Evolutionary conservation across 805 yeast species (phyloP).

Genomic region (Ogataea corticis): DNA sequence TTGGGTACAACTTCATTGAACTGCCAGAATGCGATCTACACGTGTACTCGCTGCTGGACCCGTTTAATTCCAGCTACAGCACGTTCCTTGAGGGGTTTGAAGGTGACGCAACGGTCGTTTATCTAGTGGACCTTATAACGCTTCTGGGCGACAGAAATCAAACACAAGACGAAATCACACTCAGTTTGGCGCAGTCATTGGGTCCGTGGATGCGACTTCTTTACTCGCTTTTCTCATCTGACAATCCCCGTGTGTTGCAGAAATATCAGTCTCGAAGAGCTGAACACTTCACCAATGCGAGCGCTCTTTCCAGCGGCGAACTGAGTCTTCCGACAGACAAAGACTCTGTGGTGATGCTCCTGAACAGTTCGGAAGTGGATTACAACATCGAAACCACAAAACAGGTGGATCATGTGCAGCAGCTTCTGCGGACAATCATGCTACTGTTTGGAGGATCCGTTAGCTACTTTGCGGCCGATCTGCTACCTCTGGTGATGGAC

Average conservation of each 20-base stretch:
- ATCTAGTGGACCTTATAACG: constrained; percentile 6
- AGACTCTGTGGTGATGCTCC: constrained; percentile 5
- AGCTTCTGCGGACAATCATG: constrained; percentile 22
- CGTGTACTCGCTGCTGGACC: constrained; percentile 13
- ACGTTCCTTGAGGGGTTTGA: constrained; percentile 4
- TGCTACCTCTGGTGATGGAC: not conserved
- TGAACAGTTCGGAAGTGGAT: constrained; percentile 13
- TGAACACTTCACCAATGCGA: not conserved
- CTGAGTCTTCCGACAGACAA: not conserved
- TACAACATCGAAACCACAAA: constrained; percentile 21
- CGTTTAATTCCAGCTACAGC: constrained; percentile 1
- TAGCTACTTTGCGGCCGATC: constrained; percentile 8
- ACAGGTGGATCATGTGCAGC: constrained; percentile 29
- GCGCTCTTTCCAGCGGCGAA: constrained; percentile 1
- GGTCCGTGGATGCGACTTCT: not conserved
- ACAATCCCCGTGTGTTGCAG: not conserved
- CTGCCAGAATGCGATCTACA: constrained; percentile 8
- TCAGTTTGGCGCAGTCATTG: not conserved
- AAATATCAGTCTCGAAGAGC: not conserved
- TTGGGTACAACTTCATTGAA: constrained; percentile 14
- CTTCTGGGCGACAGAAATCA: not conserved
- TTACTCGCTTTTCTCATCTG: not conserved
- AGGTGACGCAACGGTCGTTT: constrained; percentile 3
- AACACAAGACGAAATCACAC: not conserved
- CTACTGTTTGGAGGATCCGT: constrained; percentile 15